Evolutionary conservation across 192 early-diverging fungal genomes (phyloP), one percentile per base, ranked within the genome.

Genomic region (Coemansia nantahalensis): DNA sequence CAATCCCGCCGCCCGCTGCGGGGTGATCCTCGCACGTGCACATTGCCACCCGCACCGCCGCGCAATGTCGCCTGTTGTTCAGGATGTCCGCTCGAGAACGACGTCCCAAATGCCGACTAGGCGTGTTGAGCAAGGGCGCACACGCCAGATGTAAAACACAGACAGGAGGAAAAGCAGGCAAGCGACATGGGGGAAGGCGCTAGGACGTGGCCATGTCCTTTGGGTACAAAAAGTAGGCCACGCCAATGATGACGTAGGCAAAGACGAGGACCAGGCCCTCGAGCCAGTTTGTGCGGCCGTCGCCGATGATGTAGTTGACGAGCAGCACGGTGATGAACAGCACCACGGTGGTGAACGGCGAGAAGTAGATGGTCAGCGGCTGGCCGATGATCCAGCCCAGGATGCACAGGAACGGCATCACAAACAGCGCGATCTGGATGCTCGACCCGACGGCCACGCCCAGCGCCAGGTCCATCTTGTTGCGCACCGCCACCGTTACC

Each of bases 381-480:
- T 85, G 62, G 48, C 60, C 78, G 54, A 93, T 88, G 46, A 86
- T 82, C 91, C 92, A 96, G 16, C 92, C 95, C 31, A 83, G 70
- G 40, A 96, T 79, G 47, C 86, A 83, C 35, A 84, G 61, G 18
- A 84, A 46, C 1, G 84, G 86, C 9, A 82, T 77, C 9, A 91
- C 81, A 45, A 92, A 86, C 40, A 92, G 77, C 1, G 89, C 86
- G 41, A 98, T 95, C 68, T 98, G 95, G 56, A 93, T 84, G 34
- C 86, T 88, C 6, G 86, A 89, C 15, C 93, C 95, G 7, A 95
- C 76, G 19, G 93, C 92, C 17, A 95, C 87, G 42, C 88, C 83
- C 47, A 97, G 81, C 0, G 90, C 86, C 35, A 97, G 60, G 57
- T 96, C 90, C 92, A 92, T 94, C 74, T 94, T 94, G 79, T 93